A percentile compares a stretch with the other conserved stretches of the same genome.
phyloP scores from a whole-genome alignment of 768 basidiomycete species.

The Panaeolus cyanescens region DNA sequence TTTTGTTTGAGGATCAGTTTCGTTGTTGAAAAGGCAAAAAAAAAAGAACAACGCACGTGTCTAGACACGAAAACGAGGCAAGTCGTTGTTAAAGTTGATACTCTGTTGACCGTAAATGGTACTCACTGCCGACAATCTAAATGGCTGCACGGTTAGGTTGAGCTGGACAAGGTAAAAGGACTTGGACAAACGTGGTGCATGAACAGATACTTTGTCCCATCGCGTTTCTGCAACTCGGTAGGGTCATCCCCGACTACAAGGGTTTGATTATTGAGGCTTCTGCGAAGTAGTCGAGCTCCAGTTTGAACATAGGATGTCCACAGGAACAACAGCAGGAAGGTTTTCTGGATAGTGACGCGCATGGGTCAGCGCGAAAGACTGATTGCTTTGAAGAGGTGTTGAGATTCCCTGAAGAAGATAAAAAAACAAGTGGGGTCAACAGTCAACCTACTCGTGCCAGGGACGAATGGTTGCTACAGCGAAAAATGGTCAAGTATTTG shows the following conservation, averaged over 20 bases:
- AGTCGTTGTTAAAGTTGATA: background rate
- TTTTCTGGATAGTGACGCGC: background rate
- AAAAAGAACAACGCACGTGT: constrained; percentile 36
- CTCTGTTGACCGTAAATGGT: background rate
- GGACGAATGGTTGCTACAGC: background rate
- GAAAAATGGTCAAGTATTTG: no score
- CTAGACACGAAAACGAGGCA: constrained; percentile 21
- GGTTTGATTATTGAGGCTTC: background rate
- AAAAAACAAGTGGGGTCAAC: background rate
- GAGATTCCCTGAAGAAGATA: background rate
- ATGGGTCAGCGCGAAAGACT: background rate
- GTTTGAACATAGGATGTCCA: background rate
- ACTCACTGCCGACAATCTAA: constrained; percentile 51
- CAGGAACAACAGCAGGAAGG: background rate
- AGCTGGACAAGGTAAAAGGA: background rate
- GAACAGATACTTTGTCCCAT: constrained; percentile 49
- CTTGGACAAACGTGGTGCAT: constrained; percentile 47
- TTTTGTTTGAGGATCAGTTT: background rate
- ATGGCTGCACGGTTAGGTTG: background rate
- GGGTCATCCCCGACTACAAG: constrained; percentile 17
- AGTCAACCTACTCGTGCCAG: background rate
- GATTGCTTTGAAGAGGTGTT: background rate
- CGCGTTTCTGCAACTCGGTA: constrained; percentile 35
- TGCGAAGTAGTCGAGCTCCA: background rate
- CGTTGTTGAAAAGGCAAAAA: background rate